Conservation (phyloP, 2,329 filamentous ascomycete species). For the Calonectria honghensis region DNA sequence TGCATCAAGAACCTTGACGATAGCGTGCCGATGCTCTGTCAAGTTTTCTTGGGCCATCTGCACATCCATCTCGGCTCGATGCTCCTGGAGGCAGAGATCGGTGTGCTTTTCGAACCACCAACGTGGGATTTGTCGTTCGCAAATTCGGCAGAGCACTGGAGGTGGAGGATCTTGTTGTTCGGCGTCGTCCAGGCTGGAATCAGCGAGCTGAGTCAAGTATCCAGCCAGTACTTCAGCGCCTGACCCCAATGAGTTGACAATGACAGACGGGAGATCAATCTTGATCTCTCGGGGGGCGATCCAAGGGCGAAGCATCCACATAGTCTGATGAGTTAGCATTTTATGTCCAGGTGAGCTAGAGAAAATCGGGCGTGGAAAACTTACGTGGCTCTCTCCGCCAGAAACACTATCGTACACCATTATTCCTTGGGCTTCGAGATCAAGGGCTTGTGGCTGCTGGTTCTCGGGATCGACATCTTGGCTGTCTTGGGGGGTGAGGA, state of each 20-base stretch:
- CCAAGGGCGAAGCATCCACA: conserved; percentile 99
- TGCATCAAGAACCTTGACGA: conserved; percentile 95
- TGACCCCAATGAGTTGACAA: conserved; percentile 95
- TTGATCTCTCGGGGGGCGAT: conserved; percentile 92
- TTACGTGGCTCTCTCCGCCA: conserved; percentile 91
- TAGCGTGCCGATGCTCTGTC: conserved; percentile 92
- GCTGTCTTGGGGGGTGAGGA: conserved; percentile 69
- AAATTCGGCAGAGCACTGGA: conserved; percentile 95
- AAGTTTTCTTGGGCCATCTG: conserved; percentile 95
- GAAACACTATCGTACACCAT: conserved; percentile 96
- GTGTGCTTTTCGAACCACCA: conserved; percentile 99
- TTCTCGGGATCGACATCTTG: conserved; percentile 63
- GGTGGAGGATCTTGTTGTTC: conserved; percentile 87
- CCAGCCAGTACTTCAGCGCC: conserved; percentile 96
- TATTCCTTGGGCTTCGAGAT: conserved; percentile 96
- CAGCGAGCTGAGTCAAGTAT: conserved; percentile 92
- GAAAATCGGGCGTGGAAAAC: conserved; percentile 60
- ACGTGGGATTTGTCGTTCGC: conserved; percentile 95
- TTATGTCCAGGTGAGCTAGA: conserved; percentile 47
- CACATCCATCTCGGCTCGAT: conserved; percentile 97
- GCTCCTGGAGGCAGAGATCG: conserved; percentile 95
- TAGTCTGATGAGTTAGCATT: conserved; percentile 77
- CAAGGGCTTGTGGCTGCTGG: conserved; percentile 71
- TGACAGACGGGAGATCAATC: conserved; percentile 91
- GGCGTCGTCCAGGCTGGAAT: conserved; percentile 85